These are phyloP conservation scores for Silene latifolia DNA, from an alignment of 148 eudicot species.

Conservation along the genomic window DNA sequence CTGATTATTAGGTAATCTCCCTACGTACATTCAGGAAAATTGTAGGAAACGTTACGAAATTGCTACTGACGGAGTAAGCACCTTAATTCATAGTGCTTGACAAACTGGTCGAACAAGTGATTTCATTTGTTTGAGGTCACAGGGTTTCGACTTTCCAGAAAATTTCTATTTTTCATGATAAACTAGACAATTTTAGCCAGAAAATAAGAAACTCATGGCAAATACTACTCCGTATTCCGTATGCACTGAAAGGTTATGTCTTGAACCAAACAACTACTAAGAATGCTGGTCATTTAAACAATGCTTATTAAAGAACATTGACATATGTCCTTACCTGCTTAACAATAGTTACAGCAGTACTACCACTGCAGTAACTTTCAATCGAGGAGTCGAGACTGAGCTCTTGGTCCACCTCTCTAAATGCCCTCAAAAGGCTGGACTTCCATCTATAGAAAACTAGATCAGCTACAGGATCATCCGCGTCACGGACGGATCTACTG, in stretches of 20 bases:
- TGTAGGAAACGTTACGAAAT: neutral
- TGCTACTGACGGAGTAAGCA: too few relatives aligned
- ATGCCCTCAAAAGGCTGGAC: constrained; percentile 42
- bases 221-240: neutral
- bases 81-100: too few relatives aligned
- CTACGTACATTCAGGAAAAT: constrained; percentile 25
- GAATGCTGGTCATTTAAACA: neutral
- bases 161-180: too few relatives aligned
- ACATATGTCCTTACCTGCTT: constrained; percentile 49
- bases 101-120: neutral
- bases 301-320: neutral
- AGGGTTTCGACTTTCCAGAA: too few relatives aligned
- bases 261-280: neutral
- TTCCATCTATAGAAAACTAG: constrained; percentile 43
- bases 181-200: neutral
- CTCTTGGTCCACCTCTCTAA: constrained; percentile 58
- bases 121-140: neutral
- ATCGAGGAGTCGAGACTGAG: constrained; percentile 46
- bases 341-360: constrained; percentile 61
- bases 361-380: constrained; percentile 83
- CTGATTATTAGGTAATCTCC: constrained; percentile 60
- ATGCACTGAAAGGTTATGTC: neutral
- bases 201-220: neutral
- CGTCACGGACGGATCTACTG: neutral
- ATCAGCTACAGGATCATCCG: constrained; percentile 16